A percentile compares a stretch with the other conserved stretches of the same genome.
Evolutionary conservation across 106 monocot species (phyloP).

Genomic region (Acorus gramineus): DNA sequence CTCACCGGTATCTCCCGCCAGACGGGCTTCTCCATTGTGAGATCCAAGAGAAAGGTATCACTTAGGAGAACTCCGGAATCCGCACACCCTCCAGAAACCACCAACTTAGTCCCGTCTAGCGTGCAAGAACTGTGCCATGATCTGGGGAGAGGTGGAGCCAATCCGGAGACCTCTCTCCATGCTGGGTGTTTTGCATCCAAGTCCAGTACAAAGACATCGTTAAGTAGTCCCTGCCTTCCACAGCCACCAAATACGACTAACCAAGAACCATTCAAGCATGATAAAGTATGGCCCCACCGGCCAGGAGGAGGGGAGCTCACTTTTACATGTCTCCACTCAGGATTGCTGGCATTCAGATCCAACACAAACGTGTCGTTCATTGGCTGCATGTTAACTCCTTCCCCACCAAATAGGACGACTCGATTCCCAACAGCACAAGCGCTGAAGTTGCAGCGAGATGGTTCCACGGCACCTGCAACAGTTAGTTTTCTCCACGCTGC

Average conservation of each 20-base stretch:
- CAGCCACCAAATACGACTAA: slow-evolving; percentile 93
- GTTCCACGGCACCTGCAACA: slow-evolving; percentile 38
- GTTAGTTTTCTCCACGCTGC: slow-evolving; percentile 17
- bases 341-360: slow-evolving; percentile 70
- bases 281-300: slow-evolving; percentile 86
- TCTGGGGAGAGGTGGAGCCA: slow-evolving; percentile 75
- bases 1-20: slow-evolving; percentile 89
- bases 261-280: slow-evolving; percentile 86
- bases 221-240: slow-evolving; percentile 76
- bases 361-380: slow-evolving; percentile 98
- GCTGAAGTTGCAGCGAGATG: slow-evolving; percentile 3
- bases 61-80: slow-evolving; percentile 93
- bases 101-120: slow-evolving; percentile 79
- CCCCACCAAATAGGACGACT: background rate
- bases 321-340: slow-evolving; percentile 84
- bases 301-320: slow-evolving; percentile 90
- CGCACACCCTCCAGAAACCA: slow-evolving; percentile 93
- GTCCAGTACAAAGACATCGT: slow-evolving; percentile 90
- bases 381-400: slow-evolving; percentile 81
- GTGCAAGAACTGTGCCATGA: slow-evolving; percentile 99
- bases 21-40: slow-evolving; percentile 80
- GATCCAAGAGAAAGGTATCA: slow-evolving; percentile 81
- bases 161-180: slow-evolving; percentile 80
- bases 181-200: slow-evolving; percentile 81
- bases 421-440: background rate